Evolutionary conservation across 176 grass and related monocot species (phyloP), one percentile per base, ranked within the genome.

Genomic region (Panicum miliaceum): DNA sequence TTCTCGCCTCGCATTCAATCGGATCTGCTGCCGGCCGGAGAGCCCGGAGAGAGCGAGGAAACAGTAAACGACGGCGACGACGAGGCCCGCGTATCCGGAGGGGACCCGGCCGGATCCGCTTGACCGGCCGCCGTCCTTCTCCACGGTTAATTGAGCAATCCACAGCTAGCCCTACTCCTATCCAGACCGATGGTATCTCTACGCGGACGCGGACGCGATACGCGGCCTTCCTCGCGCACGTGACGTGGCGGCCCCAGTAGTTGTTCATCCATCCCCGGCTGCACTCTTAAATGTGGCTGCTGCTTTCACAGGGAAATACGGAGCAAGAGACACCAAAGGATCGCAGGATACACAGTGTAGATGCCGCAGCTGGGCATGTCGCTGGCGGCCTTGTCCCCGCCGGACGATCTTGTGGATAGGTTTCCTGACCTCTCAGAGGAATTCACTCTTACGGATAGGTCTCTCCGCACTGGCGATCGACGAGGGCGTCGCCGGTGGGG

Each of bases 231-330:
- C 8, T 20, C 4, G 23, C 4, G 70, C 73, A 58, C 53, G 73
- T 76, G 52, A 76, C 8, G 41, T 9, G 52, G 51, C 52, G 22
- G 73, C 3, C 59, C 41, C 76, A 22, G 23, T 3, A 41, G 11
- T 59, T 16, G 20, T 64, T 12, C 75, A 8, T 27, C 43, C 51
- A 52, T 52, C 14, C 48, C 1, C 22, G 27, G 5, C 0, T 13
- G 9, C 74, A 25, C 35, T 58, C 20, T 19, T 51, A 14, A 18
- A 11, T 4, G 15, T 72, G 43, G 14, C 58, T 46, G 20, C 26
- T 63, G 57, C 75, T 78, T 46, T 62, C 56, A 78, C 38, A 78
- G 75, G 56, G 58, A 46, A 64, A 78, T 64, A 64, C 58, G 76
- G 60, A 64, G 76, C 41, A 48, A 64, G 27, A 64, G 45, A 15